Conservation (phyloP, 2,329 filamentous ascomycete species). For the Colletotrichum sp. region DNA sequence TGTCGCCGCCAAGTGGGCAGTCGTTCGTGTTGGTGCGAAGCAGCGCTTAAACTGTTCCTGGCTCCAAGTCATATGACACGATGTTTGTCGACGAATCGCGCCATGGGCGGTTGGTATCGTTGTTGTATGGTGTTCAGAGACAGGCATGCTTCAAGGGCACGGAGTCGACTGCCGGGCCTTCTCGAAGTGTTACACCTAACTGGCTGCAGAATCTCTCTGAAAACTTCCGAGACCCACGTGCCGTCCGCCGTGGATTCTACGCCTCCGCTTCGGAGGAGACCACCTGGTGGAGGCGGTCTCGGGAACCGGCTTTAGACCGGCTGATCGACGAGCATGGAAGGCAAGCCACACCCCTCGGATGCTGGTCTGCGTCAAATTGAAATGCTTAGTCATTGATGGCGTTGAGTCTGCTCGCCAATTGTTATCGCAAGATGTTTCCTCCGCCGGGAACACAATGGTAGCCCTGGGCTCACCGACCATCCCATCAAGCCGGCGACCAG, state of each 20-base stretch:
- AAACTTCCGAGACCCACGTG: neutral
- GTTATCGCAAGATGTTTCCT: neutral
- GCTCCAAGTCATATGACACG: neutral
- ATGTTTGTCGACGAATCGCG: neutral
- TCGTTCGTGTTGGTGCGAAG: neutral
- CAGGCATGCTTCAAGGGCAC: neutral
- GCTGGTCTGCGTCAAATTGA: neutral
- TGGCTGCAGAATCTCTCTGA: neutral
- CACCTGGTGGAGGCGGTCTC: neutral
- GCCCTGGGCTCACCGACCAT: neutral
- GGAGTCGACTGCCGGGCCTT: neutral
- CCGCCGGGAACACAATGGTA: fast-evolving
- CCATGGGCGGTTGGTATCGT: neutral
- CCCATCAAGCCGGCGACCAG: fast-evolving
- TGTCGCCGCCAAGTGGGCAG: neutral
- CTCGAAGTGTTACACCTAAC: neutral
- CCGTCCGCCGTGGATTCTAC: neutral
- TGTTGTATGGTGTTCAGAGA: neutral
- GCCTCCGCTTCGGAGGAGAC: neutral
- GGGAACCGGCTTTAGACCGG: neutral
- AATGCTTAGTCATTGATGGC: neutral
- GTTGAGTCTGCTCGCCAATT: neutral
- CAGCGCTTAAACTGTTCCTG: neutral
- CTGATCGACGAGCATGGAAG: neutral
- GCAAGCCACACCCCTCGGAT: neutral